Conservation (phyloP, 1,139 yeast genomes). For the Sugiyamaella castrensis region DNA sequence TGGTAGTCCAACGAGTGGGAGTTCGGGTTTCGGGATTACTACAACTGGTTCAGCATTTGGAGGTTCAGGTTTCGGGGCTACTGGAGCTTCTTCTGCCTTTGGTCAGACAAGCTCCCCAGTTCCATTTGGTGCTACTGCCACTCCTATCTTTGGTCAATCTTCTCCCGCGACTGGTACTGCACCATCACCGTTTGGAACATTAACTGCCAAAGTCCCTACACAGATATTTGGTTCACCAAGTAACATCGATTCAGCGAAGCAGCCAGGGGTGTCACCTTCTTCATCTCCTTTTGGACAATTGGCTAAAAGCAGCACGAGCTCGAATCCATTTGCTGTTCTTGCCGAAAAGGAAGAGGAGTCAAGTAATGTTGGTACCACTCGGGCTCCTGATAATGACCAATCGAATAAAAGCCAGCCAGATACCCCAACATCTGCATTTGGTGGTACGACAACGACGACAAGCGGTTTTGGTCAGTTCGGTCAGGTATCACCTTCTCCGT, state of each 20-base stretch:
- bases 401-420: neutral
- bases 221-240: neutral
- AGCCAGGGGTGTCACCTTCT: slow-evolving; percentile 2
- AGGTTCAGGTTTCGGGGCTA: neutral
- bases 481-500: too few species aligned
- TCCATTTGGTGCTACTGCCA: slow-evolving; percentile 1
- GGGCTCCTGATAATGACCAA: too few species aligned
- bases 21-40: neutral
- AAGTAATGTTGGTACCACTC: neutral
- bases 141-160: slow-evolving; percentile 24
- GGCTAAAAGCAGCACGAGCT: slow-evolving; percentile 1
- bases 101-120: slow-evolving; percentile 1
- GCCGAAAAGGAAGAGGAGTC: slow-evolving; percentile 3
- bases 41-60: neutral
- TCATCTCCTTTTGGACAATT: slow-evolving; percentile 7
- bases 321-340: slow-evolving; percentile 17
- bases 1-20: neutral
- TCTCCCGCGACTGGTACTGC: slow-evolving; percentile 15
- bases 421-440: slow-evolving; percentile 9
- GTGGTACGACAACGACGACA: neutral
- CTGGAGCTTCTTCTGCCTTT: neutral
- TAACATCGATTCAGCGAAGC: neutral
- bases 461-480: too few species aligned
- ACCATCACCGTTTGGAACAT: slow-evolving; percentile 2
- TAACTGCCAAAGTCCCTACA: slow-evolving; percentile 1